phyloP scores from a whole-genome alignment of 2,329 filamentous ascomycete species.

The Microdochium trichocladiopsis region DNA sequence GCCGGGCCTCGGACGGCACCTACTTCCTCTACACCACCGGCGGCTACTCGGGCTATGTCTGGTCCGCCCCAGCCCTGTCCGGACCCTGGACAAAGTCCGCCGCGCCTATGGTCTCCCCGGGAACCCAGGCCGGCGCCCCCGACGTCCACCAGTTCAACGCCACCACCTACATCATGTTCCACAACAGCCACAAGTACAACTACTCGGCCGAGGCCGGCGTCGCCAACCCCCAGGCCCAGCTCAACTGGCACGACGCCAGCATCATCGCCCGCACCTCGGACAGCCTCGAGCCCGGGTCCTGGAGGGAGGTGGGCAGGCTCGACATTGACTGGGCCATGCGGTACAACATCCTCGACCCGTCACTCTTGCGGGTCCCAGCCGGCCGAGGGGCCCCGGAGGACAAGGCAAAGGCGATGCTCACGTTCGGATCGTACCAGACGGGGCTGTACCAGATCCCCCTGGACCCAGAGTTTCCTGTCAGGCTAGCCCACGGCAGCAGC shows the following conservation, averaged over 20 bases:
- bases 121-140: constrained; percentile 11
- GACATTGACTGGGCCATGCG: constrained; percentile 11
- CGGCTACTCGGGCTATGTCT: constrained; percentile 7
- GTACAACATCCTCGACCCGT: constrained; percentile 14
- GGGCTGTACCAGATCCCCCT: constrained; percentile 15
- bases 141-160: constrained; percentile 8
- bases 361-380: constrained; percentile 6
- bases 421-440: constrained; percentile 15
- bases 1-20: constrained; percentile 12
- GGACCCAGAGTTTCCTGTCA: constrained; percentile 6
- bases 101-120: not conserved
- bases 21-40: constrained; percentile 14
- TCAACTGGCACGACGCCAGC: constrained; percentile 8
- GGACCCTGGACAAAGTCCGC: constrained; percentile 11
- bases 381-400: not conserved
- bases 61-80: constrained; percentile 11
- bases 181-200: constrained; percentile 14
- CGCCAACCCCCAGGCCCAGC: constrained; percentile 6
- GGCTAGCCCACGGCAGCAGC: constrained; percentile 8
- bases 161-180: constrained; percentile 13
- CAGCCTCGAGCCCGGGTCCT: constrained; percentile 10
- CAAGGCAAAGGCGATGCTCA: constrained; percentile 7
- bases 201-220: constrained; percentile 8
- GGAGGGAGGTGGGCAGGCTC: constrained; percentile 10
- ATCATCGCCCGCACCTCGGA: constrained; percentile 10